phyloP scores from a whole-genome alignment of 2,329 filamentous ascomycete species.

The Colletotrichum karsti region DNA sequence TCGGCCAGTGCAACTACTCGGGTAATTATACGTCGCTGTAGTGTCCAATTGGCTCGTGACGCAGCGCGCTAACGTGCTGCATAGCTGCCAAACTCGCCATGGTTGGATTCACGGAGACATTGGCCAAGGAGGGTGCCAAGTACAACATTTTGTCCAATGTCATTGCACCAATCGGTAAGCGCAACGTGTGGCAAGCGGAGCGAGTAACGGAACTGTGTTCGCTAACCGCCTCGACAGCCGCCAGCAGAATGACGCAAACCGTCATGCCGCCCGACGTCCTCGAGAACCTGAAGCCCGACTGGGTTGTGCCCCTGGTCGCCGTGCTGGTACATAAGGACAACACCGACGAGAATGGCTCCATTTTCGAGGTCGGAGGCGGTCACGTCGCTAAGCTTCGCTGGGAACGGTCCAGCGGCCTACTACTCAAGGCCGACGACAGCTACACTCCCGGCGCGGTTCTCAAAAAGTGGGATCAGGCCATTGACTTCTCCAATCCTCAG shows the following conservation, averaged over 20 bases:
- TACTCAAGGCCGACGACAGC: conserved; percentile 87
- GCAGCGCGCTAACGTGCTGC: neutral
- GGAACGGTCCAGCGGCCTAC: conserved; percentile 89
- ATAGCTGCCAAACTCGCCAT: conserved; percentile 89
- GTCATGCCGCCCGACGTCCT: conserved; percentile 95
- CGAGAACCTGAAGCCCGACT: conserved; percentile 86
- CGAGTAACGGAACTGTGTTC: neutral
- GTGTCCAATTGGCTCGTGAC: neutral
- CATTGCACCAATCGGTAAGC: conserved; percentile 81
- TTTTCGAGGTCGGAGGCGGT: conserved; percentile 94
- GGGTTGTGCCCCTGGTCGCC: conserved; percentile 93
- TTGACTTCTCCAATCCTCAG: conserved; percentile 84
- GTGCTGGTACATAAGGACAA: conserved; percentile 88
- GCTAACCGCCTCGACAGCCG: conserved; percentile 60
- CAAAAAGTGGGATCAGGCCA: conserved; percentile 88
- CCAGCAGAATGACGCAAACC: conserved; percentile 94
- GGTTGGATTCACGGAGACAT: conserved; percentile 96
- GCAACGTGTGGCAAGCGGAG: conserved; percentile 19
- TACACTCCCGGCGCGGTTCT: conserved; percentile 90
- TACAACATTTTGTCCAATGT: conserved; percentile 98
- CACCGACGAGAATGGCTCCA: conserved; percentile 82
- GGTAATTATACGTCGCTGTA: conserved; percentile 52
- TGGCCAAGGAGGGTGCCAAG: conserved; percentile 96
- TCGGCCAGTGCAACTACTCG: conserved; percentile 96
- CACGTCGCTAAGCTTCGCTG: conserved; percentile 93